A percentile compares a stretch with the other conserved stretches of the same genome.
Evolutionary conservation across 345 rosid species (phyloP).

Genomic region (Eucalyptus leucophloia): DNA sequence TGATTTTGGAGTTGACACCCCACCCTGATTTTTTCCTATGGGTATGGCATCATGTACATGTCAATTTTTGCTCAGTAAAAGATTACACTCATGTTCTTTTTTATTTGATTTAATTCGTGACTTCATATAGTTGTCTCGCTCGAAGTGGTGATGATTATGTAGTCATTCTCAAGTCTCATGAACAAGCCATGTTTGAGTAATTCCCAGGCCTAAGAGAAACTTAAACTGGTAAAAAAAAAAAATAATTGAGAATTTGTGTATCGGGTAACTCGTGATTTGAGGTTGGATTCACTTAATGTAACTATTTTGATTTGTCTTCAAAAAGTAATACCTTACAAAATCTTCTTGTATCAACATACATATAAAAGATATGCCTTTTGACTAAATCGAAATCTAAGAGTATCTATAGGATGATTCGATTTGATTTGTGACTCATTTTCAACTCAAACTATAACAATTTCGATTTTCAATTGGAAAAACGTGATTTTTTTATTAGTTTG

Average conservation of each 20-base stretch:
- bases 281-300: background rate
- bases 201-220: fast-evolving
- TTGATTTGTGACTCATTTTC: background rate
- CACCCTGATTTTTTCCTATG: background rate
- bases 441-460: background rate
- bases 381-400: background rate
- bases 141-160: background rate
- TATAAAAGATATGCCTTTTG: background rate
- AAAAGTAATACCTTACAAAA: background rate
- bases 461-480: background rate
- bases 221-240: background rate
- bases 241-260: background rate
- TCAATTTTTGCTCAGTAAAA: background rate
- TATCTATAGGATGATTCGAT: background rate
- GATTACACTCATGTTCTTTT: background rate
- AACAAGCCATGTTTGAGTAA: background rate
- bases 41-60: background rate
- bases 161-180: background rate
- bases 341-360: background rate
- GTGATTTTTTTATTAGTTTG: background rate
- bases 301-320: background rate
- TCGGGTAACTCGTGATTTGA: background rate
- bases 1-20: background rate
- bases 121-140: background rate
- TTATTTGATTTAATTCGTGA: background rate